A percentile compares a stretch with the other conserved stretches of the same genome.
Evolutionary conservation across 1,139 yeast genomes (phyloP).

Genomic region (Candida gigantensis): DNA sequence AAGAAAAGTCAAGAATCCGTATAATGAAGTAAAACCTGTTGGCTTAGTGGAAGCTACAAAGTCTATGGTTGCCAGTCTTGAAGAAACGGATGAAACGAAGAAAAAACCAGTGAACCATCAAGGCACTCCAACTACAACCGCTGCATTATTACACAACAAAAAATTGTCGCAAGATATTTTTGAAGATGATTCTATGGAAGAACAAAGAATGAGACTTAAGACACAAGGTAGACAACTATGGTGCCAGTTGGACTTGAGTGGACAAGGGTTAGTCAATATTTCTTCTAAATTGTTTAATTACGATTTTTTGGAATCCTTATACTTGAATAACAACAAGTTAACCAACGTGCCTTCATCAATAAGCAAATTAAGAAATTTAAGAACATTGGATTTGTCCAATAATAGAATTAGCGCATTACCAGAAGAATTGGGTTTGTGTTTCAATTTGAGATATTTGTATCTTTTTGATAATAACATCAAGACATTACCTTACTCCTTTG

Average conservation of each 20-base stretch:
- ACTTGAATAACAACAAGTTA: slow-evolving; percentile 83
- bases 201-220: slow-evolving; percentile 69
- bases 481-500: slow-evolving; percentile 80
- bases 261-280: slow-evolving; percentile 75
- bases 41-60: slow-evolving; percentile 60
- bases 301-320: slow-evolving; percentile 81
- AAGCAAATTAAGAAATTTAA: slow-evolving; percentile 66
- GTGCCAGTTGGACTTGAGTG: slow-evolving; percentile 92
- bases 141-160: slow-evolving; percentile 61
- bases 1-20: slow-evolving; percentile 51
- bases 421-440: slow-evolving; percentile 78
- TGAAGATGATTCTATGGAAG: slow-evolving; percentile 78
- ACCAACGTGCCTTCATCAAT: slow-evolving; percentile 69
- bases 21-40: slow-evolving; percentile 42
- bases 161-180: slow-evolving; percentile 57
- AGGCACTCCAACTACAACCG: slow-evolving; percentile 31
- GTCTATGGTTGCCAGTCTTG: slow-evolving; percentile 45
- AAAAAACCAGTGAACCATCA: slow-evolving; percentile 12
- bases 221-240: slow-evolving; percentile 80
- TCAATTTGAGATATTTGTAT: slow-evolving; percentile 76
- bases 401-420: slow-evolving; percentile 76
- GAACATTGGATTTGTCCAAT: slow-evolving; percentile 83
- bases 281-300: slow-evolving; percentile 79
- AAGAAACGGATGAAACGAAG: slow-evolving; percentile 38
- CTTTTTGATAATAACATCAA: slow-evolving; percentile 83